Base-by-base conservation (phyloP, 2,329 filamentous ascomycete species). In the Aurifilum marmelostoma region DNA sequence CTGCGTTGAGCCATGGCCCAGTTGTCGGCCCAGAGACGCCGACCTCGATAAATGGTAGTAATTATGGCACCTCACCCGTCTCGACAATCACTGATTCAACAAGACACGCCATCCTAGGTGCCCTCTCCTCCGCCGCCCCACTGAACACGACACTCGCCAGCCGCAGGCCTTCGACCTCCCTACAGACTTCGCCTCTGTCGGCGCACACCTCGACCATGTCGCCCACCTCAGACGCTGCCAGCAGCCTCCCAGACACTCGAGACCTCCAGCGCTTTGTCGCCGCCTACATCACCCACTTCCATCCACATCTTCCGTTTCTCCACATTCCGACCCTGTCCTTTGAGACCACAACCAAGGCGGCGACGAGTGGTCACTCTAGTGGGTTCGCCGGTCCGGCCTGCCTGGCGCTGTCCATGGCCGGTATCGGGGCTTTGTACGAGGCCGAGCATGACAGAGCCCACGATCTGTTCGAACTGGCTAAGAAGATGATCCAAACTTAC, bases 401-500 rank as follows among this genome's bases (percentile, higher is more conserved):
- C 78, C 84, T 97, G 68, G 90, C 96, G 70, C 84, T 97, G 41
- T 94, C 92, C 4, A 96, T 97, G 90, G 92, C 93, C 61, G 92
- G 93, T n/a, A 87, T 87, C 68, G 83, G 83, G 65, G 82, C 83
- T 47, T 83, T 97, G 52, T 97, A 97, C 80, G 95, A 97, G 80
- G 88, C 91, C 76, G 94, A 98, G 70, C 88, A 90, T 69, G 84
- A 85, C 37, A 87, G 91, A 67, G 97, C 94, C 32, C 92, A 91
- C 77, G 92, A 97, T 61, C 81, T 99, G 9, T 97, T 97, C 75
- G 93, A 97, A 74, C 91, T 94, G 77, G 92, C 94, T 63, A 97
- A 97, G 83, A 97, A 94, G 81, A 93, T 97, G 91, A 97, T 98
- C 69, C 91, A 95, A 72, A 85, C 94, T 71, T 97, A 97, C 77